A percentile compares a stretch with the other conserved stretches of the same genome.
Evolutionary conservation across 2,329 filamentous ascomycete genomes (phyloP).

Genomic region (Alternaria ethzedia): DNA sequence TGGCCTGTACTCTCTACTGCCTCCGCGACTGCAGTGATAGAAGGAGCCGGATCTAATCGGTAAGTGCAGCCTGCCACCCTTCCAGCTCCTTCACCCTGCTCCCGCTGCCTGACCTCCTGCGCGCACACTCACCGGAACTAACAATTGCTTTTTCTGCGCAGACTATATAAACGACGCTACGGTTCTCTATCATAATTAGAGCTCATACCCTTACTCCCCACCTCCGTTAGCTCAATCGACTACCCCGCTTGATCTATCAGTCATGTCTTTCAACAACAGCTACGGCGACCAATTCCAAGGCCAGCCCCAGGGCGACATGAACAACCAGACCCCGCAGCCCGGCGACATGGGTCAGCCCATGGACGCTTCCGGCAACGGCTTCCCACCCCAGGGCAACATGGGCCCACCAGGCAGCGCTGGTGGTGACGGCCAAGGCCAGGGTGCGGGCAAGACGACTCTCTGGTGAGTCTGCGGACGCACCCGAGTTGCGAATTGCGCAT

Average conservation of each 20-base stretch:
- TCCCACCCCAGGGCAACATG: slow-evolving; percentile 57
- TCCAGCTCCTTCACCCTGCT: slow-evolving; percentile 13
- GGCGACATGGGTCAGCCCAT: slow-evolving; percentile 63
- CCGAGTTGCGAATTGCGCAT: background rate
- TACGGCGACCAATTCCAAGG: slow-evolving; percentile 65
- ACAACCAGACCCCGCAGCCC: slow-evolving; percentile 57
- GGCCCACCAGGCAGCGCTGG: slow-evolving; percentile 48
- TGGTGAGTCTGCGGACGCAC: slow-evolving; percentile 50
- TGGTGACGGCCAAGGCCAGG: slow-evolving; percentile 47
- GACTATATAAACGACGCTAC: slow-evolving; percentile 29
- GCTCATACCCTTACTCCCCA: slow-evolving; percentile 30
- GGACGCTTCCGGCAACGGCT: slow-evolving; percentile 59
- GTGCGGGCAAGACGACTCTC: slow-evolving; percentile 59
- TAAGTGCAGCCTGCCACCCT: slow-evolving; percentile 36
- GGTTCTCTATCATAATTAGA: slow-evolving; percentile 41
- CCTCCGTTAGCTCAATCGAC: slow-evolving; percentile 15
- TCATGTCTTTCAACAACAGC: slow-evolving; percentile 72
- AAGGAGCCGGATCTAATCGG: slow-evolving; percentile 24
- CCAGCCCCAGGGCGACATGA: slow-evolving; percentile 59
- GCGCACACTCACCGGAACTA: slow-evolving; percentile 36
- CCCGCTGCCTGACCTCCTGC: slow-evolving; percentile 12
- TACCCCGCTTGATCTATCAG: slow-evolving; percentile 40
- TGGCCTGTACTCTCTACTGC: slow-evolving; percentile 26
- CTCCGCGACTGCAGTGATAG: slow-evolving; percentile 23
- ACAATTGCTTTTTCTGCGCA: slow-evolving; percentile 27